Evolutionary conservation across 495 filamentous ascomycete species (phyloP).

Genomic region (Podospora tetraspora): DNA sequence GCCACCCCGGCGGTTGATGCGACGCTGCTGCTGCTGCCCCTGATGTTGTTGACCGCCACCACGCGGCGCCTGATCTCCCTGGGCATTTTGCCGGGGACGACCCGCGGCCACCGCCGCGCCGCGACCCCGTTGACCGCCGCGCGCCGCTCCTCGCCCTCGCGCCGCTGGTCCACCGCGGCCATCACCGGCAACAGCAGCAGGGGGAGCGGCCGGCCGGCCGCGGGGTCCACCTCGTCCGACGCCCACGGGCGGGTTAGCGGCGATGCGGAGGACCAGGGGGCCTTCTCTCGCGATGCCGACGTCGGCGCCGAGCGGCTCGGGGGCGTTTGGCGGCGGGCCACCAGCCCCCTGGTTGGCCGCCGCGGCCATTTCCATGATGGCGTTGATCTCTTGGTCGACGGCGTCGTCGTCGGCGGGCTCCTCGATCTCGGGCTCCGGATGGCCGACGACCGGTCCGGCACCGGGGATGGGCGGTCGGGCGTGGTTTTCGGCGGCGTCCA

Average conservation of each 20-base stretch:
- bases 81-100: conserved; percentile 28
- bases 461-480: conserved; percentile 3
- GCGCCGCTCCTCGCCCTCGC: conserved; percentile 18
- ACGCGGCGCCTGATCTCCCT: conserved; percentile 19
- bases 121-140: conserved; percentile 9
- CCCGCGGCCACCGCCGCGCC: not conserved
- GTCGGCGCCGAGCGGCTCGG: conserved; percentile 11
- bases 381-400: not conserved
- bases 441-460: conserved; percentile 17
- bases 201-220: conserved; percentile 29
- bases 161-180: conserved; percentile 14
- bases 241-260: conserved; percentile 30
- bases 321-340: not conserved
- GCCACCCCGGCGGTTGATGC: conserved; percentile 10
- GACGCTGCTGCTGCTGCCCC: conserved; percentile 22
- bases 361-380: not conserved
- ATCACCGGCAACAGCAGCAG: conserved; percentile 3
- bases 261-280: conserved; percentile 50
- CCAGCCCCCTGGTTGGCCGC: not conserved
- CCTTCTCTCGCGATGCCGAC: conserved; percentile 47
- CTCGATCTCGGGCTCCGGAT: conserved; percentile 18
- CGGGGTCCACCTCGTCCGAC: conserved; percentile 23
- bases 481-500: conserved; percentile 27
- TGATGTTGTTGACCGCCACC: conserved; percentile 6
- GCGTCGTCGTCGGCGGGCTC: not conserved